A percentile compares a stretch with the other conserved stretches of the same genome.
phyloP scores from a whole-genome alignment of 164 flowering plant species.

The Cinnamomum chago region DNA sequence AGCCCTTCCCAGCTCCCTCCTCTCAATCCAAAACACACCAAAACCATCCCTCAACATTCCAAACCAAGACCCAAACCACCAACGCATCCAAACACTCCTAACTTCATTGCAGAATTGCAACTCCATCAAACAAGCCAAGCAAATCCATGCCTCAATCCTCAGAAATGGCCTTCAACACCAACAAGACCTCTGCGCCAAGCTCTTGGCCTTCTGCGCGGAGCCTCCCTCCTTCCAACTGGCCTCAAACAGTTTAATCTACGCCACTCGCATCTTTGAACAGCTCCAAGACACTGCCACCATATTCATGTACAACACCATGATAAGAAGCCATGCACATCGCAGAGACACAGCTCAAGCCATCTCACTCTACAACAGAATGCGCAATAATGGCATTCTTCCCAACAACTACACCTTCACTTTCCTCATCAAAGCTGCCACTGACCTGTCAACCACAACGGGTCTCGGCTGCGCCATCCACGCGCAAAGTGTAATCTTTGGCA shows the following conservation, averaged over 20 bases:
- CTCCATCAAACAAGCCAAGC: constrained; percentile 21
- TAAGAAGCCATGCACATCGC: constrained; percentile 14
- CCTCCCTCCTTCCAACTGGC: not conserved
- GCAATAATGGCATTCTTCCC: constrained; percentile 14
- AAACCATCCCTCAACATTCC: not conserved
- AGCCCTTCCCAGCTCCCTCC: constrained; percentile 5
- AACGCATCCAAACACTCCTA: not conserved
- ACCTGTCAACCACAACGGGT: not conserved
- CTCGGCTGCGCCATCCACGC: constrained; percentile 22
- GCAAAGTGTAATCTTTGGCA: constrained; percentile 21
- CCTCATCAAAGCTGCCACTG: constrained; percentile 19
- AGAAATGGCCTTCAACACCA: constrained; percentile 9
- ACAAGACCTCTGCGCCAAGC: constrained; percentile 14
- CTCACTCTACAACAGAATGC: constrained; percentile 12
- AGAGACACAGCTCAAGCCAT: constrained; percentile 5
- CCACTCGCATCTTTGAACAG: constrained; percentile 14
- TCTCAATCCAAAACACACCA: not conserved
- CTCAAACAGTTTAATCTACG: constrained; percentile 10
- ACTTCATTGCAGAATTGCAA: constrained; percentile 10
- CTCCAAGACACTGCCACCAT: constrained; percentile 8
- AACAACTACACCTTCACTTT: constrained; percentile 29
- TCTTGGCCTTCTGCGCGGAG: constrained; percentile 14
- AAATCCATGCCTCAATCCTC: constrained; percentile 22
- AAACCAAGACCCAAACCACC: not conserved
- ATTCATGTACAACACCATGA: constrained; percentile 26